Evolutionary conservation across 2,329 filamentous ascomycete species (phyloP), one percentile per base, ranked within the genome.

Genomic region (Phaeosphaeriaceae sp.): DNA sequence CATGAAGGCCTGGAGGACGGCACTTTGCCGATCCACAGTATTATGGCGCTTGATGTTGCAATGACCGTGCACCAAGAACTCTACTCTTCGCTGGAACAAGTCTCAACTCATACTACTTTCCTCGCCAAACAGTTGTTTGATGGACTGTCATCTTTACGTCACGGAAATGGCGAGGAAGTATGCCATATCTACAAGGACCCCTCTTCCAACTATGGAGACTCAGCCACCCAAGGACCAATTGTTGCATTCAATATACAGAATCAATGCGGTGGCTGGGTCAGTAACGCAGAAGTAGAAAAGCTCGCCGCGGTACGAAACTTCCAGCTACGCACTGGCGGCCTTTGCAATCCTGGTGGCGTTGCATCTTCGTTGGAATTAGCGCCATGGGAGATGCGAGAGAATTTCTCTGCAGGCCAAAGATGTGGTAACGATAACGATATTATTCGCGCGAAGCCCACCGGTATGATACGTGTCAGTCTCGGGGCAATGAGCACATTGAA

Each of bases 321-420:
- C 44, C 92, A 97, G 70, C 80, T 98, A 19, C 88, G 95, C 40
- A 97, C 93, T 0, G 95, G 95, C 5, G 91, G 93, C 0, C 83
- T 97, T 1, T 99, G 95, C 79, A 97, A 97, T 69, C 94, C 95
- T 1, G 95, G 94, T 10, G 93, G 93, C 1, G 86, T 97, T 58
- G 90, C 93, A 15, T 83, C 84, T 1, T 87, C 88, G 21, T 84
- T 98, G n/a, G 82, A 83, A 1, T 83, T 97, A 53, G 85, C 89
- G 49, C 88, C 92, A 0, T 91, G 89, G 86, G 93, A 98, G 72
- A 89, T 97, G 84, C 89, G 84, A 67, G 85, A 86, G 58, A 97
- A 97, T 73, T 97, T 95, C 70, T 92, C 91, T 0, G 87, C 90
- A 1, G 95, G 95, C 0, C 88, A 93, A 72, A 87, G 92, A 42